Evolutionary conservation across 805 yeast species (phyloP).

Genomic region (Metschnikowia peoriensis): DNA sequence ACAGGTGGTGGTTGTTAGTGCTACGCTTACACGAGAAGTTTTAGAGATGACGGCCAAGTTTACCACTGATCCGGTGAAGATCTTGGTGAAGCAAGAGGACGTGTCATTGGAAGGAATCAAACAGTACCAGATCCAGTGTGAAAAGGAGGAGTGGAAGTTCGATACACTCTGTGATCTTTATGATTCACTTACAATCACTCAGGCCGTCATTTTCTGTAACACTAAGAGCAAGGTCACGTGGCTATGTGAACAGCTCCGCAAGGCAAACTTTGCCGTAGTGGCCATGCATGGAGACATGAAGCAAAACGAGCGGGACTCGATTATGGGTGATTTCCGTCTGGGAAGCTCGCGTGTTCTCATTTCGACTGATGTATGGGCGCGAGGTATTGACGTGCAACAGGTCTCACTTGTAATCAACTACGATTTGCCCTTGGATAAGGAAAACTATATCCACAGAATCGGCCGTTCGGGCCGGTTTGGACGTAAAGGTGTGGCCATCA

Average conservation of each 20-base stretch:
- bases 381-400: constrained; percentile 98
- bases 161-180: constrained; percentile 93
- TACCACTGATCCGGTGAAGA: constrained; percentile 90
- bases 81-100: constrained; percentile 92
- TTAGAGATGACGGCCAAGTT: constrained; percentile 89
- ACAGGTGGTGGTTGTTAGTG: constrained; percentile 93
- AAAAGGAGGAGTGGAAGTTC: constrained; percentile 90
- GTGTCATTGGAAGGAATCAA: constrained; percentile 91
- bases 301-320: constrained; percentile 89
- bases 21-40: constrained; percentile 90
- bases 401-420: constrained; percentile 94
- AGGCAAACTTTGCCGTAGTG: constrained; percentile 84
- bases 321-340: constrained; percentile 93
- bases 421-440: constrained; percentile 89
- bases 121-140: constrained; percentile 88
- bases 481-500: constrained; percentile 96
- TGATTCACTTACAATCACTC: constrained; percentile 93
- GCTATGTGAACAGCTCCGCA: constrained; percentile 75
- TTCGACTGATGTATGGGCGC: constrained; percentile 95
- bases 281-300: constrained; percentile 98
- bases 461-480: constrained; percentile 99
- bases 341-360: constrained; percentile 93
- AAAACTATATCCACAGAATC: constrained; percentile 94
- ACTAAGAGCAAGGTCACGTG: constrained; percentile 93
- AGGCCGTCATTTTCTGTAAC: constrained; percentile 97